Evolutionary conservation across 31 red algal genomes (phyloP), one percentile per base, ranked within the genome.

Genomic region (Endocladia muricata): DNA sequence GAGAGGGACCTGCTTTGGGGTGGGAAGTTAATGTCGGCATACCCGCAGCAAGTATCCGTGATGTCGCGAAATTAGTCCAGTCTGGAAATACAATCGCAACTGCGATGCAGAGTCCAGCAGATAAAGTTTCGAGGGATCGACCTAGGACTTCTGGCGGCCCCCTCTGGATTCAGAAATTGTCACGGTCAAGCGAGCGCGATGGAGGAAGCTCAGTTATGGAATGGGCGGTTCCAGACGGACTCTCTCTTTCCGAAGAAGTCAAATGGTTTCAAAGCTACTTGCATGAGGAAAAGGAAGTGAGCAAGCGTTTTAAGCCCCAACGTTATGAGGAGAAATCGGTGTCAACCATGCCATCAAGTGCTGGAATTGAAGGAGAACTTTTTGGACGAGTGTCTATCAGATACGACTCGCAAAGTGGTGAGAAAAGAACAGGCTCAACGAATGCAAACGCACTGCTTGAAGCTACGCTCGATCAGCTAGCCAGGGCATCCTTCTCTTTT

Each of bases 401-500:
- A 38, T 84, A 84, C 37, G 61, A 84, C 47, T 75, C 70, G 26
- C 40, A 38, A 37, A 43, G 39, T 64, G 59, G 57, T 23, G 81
- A 84, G 52, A 41, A 2, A 21, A 38, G 31, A 39, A 2, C 0
- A 19, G 61, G 28, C 23, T 23, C 69, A 2, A 65, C 81, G 41
- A 72, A 26, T 32, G 75, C 49, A 9, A 62, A 57, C 37, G 68
- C 51, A 15, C 6, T 88, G 5, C 67, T 88, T 1, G 75, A 80
- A 52, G 66, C 75, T 8, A 38, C 72, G 15, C 38, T 80, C 9
- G 56, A 73, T 64, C 64, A 79, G 66, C 23, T 88, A 21, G n/a
- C 74, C 13, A 71, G 68, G 44, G 55, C 68, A 37, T 54, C 75
- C 29, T 88, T 88, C 40, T 73, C 65, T 38, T 79, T 88, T 55